These are phyloP conservation scores for Eucalyptus brandiana DNA, from an alignment of 345 rosid species.

Conservation along the genomic window DNA sequence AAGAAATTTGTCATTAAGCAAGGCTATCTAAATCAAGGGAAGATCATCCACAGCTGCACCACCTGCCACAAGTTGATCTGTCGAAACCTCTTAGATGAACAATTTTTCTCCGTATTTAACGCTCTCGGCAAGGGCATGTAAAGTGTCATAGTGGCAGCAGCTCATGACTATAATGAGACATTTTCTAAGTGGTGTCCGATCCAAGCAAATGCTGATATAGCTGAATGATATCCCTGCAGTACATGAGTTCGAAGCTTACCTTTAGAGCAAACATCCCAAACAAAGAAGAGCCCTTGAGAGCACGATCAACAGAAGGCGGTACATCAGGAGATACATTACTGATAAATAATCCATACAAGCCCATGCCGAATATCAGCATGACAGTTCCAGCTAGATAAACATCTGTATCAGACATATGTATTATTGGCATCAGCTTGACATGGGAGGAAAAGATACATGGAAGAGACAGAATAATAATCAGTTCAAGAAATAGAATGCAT, in stretches of 20 bases:
- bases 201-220: background rate
- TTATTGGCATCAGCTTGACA: background rate
- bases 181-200: background rate
- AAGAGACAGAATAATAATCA: background rate
- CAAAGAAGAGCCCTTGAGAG: slow-evolving; percentile 74
- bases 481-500: background rate
- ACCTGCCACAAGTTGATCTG: background rate
- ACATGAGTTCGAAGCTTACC: slow-evolving; percentile 4
- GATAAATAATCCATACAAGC: slow-evolving; percentile 80
- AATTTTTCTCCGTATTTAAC: background rate
- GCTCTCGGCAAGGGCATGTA: background rate
- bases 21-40: background rate
- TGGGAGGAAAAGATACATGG: background rate
- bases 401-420: slow-evolving; percentile 28
- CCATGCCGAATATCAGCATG: slow-evolving; percentile 94
- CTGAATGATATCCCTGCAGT: background rate
- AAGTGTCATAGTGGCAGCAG: background rate
- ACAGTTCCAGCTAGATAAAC: slow-evolving; percentile 94
- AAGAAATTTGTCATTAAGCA: background rate
- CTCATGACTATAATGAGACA: background rate
- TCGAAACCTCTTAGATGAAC: background rate
- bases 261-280: slow-evolving; percentile 95
- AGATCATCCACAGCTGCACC: background rate
- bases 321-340: slow-evolving; percentile 38
- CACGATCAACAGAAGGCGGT: slow-evolving; percentile 48